Percentiles rank a stretch among this genome's conserved stretches.
These are phyloP conservation scores for Lojkania enalia DNA, from an alignment of 2,329 filamentous ascomycete species.

Conservation along the genomic window DNA sequence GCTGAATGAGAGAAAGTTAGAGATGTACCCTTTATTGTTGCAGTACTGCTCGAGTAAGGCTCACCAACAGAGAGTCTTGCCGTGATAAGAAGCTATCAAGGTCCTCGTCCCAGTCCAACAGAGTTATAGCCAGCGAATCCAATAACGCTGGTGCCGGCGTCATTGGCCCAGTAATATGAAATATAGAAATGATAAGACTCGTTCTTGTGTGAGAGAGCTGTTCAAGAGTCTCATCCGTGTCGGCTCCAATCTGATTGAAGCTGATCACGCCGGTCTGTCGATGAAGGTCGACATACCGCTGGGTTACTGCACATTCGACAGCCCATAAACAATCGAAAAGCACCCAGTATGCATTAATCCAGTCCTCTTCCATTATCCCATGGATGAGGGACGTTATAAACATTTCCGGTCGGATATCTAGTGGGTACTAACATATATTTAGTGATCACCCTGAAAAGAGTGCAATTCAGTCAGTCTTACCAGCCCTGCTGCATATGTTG, in stretches of 20 bases:
- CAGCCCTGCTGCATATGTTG: constrained; percentile 34
- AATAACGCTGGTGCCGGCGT: constrained; percentile 20
- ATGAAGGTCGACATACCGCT: constrained; percentile 41
- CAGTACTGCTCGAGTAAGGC: constrained; percentile 3
- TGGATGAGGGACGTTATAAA: constrained; percentile 27
- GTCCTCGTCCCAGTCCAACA: constrained; percentile 28
- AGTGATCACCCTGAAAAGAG: constrained; percentile 6
- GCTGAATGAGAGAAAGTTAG: neutral
- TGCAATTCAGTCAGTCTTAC: constrained; percentile 23
- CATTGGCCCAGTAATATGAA: constrained; percentile 27
- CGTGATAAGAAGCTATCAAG: constrained; percentile 24
- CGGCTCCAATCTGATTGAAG: constrained; percentile 8
- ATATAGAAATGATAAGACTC: constrained; percentile 30
- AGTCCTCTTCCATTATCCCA: constrained; percentile 32
- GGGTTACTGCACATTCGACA: constrained; percentile 38
- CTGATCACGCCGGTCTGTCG: constrained; percentile 17
- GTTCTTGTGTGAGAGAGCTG: constrained; percentile 24
- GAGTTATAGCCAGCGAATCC: constrained; percentile 24
- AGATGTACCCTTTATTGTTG: too few species aligned
- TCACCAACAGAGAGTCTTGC: constrained; percentile 26
- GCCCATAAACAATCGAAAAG: constrained; percentile 42
- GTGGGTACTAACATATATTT: constrained; percentile 33
- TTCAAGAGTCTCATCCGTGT: constrained; percentile 28
- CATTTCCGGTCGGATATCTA: constrained; percentile 33
- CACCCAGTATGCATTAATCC: constrained; percentile 38